phyloP scores from a whole-genome alignment of 148 eudicot genomes.

The Vaccinium myrtillus region DNA sequence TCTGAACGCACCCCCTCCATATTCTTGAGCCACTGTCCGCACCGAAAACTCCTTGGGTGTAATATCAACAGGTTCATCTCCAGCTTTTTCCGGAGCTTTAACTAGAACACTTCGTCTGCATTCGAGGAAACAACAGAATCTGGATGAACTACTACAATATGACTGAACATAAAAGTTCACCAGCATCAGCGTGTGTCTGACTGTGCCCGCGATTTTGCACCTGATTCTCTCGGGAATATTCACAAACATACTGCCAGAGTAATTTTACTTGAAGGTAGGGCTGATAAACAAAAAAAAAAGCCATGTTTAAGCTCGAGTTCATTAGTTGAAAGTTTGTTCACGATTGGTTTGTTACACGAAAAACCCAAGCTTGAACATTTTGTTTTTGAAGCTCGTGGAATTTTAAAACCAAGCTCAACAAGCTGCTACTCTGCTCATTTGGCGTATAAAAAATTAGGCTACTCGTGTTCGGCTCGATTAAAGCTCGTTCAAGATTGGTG shows the following conservation, averaged over 20 bases:
- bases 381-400: too few species aligned
- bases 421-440: too few species aligned
- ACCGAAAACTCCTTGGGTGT: constrained; percentile 78
- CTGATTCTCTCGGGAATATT: neutral
- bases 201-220: neutral
- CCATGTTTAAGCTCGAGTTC: too few species aligned
- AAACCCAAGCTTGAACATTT: too few species aligned
- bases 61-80: constrained; percentile 53
- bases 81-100: constrained; percentile 45
- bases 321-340: too few species aligned
- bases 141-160: neutral
- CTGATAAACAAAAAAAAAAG: too few species aligned
- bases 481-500: too few species aligned
- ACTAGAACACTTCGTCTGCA: constrained; percentile 70
- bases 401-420: too few species aligned
- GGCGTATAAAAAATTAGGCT: too few species aligned
- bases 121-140: constrained; percentile 8
- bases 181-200: neutral
- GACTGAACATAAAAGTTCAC: neutral
- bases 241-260: neutral
- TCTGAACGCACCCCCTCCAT: constrained; percentile 90
- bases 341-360: too few species aligned
- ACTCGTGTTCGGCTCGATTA: too few species aligned
- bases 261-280: too few species aligned
- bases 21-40: constrained; percentile 76